Percentiles rank a stretch among this genome's conserved stretches.
Conservation (phyloP, 768 basidiomycete genomes). For the Suillus americanus region DNA sequence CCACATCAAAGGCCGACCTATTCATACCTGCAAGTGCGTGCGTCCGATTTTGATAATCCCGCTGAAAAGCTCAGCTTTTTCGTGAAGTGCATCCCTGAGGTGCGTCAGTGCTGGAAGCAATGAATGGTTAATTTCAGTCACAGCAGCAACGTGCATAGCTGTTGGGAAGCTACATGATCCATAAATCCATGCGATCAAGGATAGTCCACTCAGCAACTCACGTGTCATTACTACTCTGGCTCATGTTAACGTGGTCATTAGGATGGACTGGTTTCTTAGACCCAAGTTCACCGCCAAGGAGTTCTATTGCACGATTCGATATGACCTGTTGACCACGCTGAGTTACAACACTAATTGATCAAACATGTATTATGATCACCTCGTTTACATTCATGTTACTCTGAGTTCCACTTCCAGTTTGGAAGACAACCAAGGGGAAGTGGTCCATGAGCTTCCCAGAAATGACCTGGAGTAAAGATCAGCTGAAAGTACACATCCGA, state of each 20-base stretch:
- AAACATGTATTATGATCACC: conserved; percentile 39
- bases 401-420: conserved; percentile 98
- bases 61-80: conserved; percentile 81
- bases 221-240: conserved; percentile 99
- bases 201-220: conserved; percentile 37
- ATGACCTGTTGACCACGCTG: conserved; percentile 63
- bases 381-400: conserved; percentile 99
- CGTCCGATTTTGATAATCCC: conserved; percentile 98
- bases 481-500: background rate
- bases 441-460: conserved; percentile 92
- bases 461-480: conserved; percentile 69
- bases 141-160: conserved; percentile 97
- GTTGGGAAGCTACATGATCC: conserved; percentile 80
- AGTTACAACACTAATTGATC: background rate
- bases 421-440: conserved; percentile 98
- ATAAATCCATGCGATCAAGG: background rate
- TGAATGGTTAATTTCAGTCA: conserved; percentile 76
- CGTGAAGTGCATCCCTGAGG: conserved; percentile 80
- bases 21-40: conserved; percentile 81
- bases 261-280: conserved; percentile 98
- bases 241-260: conserved; percentile 99
- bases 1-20: background rate
- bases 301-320: conserved; percentile 96
- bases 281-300: conserved; percentile 92
- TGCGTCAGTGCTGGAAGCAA: conserved; percentile 85